These are phyloP conservation scores for Trypanosoma scelopori DNA, from an alignment of 208 protist genomes.

Conservation along the genomic window DNA sequence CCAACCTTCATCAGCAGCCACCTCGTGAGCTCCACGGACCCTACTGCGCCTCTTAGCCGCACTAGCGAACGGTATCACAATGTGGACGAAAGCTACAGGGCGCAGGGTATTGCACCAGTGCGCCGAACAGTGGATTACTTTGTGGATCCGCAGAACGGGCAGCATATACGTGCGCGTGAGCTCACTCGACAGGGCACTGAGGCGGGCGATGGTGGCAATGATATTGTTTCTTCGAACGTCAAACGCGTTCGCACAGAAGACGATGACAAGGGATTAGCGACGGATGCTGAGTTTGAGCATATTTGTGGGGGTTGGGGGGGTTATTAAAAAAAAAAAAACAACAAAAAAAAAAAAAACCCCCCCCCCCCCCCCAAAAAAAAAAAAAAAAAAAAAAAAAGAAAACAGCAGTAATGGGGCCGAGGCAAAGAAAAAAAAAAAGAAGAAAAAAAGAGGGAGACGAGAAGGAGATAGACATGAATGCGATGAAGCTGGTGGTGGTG, in stretches of 20 bases:
- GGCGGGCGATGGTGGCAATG: neutral
- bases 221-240: neutral
- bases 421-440: conserved; percentile 1
- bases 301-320: neutral
- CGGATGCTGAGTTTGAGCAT: conserved; percentile 32
- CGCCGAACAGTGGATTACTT: conserved; percentile 18
- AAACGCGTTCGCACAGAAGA: conserved; percentile 14
- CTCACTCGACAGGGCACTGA: conserved; percentile 6
- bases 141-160: conserved; percentile 21
- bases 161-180: conserved; percentile 11
- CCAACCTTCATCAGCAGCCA: conserved; percentile 73
- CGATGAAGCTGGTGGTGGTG: neutral
- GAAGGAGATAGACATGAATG: neutral
- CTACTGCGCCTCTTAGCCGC: conserved; percentile 1
- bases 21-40: conserved; percentile 42
- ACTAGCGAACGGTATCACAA: conserved; percentile 6
- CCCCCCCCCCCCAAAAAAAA: too few species aligned
- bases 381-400: too few species aligned
- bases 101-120: conserved; percentile 12
- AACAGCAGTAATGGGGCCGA: neutral
- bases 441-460: conserved; percentile 4
- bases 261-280: conserved; percentile 24
- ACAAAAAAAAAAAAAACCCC: conserved; percentile 9
- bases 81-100: conserved; percentile 11
- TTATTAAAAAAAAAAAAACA: conserved; percentile 1